Evolutionary conservation across 805 yeast genomes (phyloP).

Genomic region (Cephaloascus albidus): DNA sequence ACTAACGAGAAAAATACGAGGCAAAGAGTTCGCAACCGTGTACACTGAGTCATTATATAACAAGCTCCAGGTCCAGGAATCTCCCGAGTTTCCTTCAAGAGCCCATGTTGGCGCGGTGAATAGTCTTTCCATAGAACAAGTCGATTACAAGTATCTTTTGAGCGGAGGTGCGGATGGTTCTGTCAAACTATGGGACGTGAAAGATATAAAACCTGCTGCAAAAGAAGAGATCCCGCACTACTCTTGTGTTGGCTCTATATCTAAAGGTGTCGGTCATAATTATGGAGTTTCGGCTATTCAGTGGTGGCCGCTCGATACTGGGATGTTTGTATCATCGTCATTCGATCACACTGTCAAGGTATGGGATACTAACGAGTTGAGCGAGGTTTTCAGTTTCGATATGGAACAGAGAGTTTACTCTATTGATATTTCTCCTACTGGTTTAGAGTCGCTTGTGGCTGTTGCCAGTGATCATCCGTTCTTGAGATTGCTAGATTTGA

Average conservation of each 20-base stretch:
- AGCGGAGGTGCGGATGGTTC: constrained; percentile 72
- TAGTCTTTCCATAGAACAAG: constrained; percentile 45
- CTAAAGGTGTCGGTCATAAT: constrained; percentile 38
- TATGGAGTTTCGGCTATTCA: constrained; percentile 65
- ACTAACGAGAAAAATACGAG: constrained; percentile 15
- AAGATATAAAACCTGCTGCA: constrained; percentile 10
- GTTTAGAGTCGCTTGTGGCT: constrained; percentile 47
- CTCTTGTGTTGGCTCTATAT: constrained; percentile 7
- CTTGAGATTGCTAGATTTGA: constrained; percentile 61
- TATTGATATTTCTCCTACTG: constrained; percentile 48
- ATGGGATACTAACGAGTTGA: constrained; percentile 69
- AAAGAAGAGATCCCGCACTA: constrained; percentile 7
- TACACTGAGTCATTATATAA: constrained; percentile 26
- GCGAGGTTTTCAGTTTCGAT: constrained; percentile 59
- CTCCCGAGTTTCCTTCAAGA: constrained; percentile 25
- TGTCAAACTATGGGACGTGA: constrained; percentile 58
- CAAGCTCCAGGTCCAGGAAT: constrained; percentile 10
- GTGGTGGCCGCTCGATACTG: constrained; percentile 91
- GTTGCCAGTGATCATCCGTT: constrained; percentile 64
- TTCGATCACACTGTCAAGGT: constrained; percentile 69
- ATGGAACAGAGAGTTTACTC: constrained; percentile 55
- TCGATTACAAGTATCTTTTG: constrained; percentile 36
- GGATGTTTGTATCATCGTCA: constrained; percentile 76
- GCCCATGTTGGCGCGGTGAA: constrained; percentile 49
- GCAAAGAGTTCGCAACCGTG: constrained; percentile 23